phyloP scores from a whole-genome alignment of 1,284 basidiomycete species.

The Sanghuangporus sanghuang region DNA sequence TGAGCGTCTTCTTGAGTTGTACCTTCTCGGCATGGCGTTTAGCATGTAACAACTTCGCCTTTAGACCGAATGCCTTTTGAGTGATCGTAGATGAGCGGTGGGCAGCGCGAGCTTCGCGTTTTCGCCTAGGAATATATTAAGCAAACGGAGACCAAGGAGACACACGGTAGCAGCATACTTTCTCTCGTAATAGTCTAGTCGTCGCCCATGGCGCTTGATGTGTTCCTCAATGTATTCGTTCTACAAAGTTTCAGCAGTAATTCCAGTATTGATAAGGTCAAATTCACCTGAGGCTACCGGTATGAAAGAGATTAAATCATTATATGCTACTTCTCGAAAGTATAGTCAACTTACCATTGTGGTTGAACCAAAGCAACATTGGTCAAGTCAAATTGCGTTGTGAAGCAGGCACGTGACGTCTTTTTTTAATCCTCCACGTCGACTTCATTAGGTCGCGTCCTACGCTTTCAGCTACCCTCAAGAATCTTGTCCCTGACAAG shows the following conservation, averaged over 20 bases:
- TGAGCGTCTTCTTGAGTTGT: slow-evolving; percentile 98
- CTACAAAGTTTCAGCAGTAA: slow-evolving; percentile 31
- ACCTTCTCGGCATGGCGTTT: slow-evolving; percentile 97
- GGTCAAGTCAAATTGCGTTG: not conserved
- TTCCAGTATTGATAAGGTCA: not conserved
- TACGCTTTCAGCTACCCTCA: not conserved
- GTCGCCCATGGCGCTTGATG: slow-evolving; percentile 81
- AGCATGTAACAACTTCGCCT: slow-evolving; percentile 96
- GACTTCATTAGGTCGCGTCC: not conserved
- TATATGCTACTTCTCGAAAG: slow-evolving; percentile 11
- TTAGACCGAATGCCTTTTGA: slow-evolving; percentile 94
- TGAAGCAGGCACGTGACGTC: not conserved
- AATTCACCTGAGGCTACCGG: slow-evolving; percentile 61
- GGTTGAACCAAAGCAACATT: slow-evolving; percentile 18
- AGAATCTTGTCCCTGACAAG: not conserved
- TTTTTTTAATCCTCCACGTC: not conserved
- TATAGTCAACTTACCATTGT: slow-evolving; percentile 46
- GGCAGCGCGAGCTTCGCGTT: slow-evolving; percentile 86
- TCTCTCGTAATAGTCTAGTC: slow-evolving; percentile 81
- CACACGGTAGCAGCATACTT: slow-evolving; percentile 56
- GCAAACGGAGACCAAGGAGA: not conserved
- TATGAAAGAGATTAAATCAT: slow-evolving; percentile 11
- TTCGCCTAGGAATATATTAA: slow-evolving; percentile 59
- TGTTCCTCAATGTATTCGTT: slow-evolving; percentile 92
- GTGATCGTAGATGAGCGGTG: slow-evolving; percentile 86